Base-by-base conservation (phyloP, 2,329 filamentous ascomycete species). In the Phyllosticta citriasiana region DNA sequence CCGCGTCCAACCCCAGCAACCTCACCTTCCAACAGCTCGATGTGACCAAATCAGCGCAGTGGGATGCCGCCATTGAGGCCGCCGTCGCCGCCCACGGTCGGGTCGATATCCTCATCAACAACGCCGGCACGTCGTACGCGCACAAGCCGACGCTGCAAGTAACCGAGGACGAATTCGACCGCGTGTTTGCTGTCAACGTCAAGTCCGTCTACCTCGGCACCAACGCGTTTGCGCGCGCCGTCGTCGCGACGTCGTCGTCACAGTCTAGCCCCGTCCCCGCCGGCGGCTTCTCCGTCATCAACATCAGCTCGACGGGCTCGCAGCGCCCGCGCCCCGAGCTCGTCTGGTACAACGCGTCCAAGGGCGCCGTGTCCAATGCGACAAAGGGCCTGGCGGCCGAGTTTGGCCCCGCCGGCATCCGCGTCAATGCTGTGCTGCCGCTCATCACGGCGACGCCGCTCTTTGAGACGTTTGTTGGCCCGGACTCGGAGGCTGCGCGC, bases 361-460 rank as follows among this genome's bases (percentile, higher is more conserved):
- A 89, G 70, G 85, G 82, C 0, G 86, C 86, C 0, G 81, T 87
- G 10, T 80, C 81, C 66, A 87, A 81, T 56, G 84, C 82, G 9
- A 86, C 83, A 2, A 86, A 84, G 73, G 82, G 82, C 10, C 79
- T 92, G 65, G 88, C 88, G 0, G 84, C 87, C 1, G 88, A 91
- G 71, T 91, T 88, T 66, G 88, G 85, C 0, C 80, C 83, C 0
- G 81, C 88, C 60, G 81, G 88, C 65, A 89, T 92, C 65, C 82
- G 88, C 0, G 86, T 91, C 67, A 90, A 90, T 64, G 81, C 83
- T 1, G 83, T 91, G 14, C 88, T 85, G 55, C 88, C 87, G 0
- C 80, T 89, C 0, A 77, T 89, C 0, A 85, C 83, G 1, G 83
- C 79, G 16, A 91, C 88, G 0, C 85, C 83, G 2, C 78, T 90